Percentiles rank a stretch among this genome's conserved stretches.
Conservation (phyloP, 768 basidiomycete species). For the Rhizopogon vesiculosus region DNA sequence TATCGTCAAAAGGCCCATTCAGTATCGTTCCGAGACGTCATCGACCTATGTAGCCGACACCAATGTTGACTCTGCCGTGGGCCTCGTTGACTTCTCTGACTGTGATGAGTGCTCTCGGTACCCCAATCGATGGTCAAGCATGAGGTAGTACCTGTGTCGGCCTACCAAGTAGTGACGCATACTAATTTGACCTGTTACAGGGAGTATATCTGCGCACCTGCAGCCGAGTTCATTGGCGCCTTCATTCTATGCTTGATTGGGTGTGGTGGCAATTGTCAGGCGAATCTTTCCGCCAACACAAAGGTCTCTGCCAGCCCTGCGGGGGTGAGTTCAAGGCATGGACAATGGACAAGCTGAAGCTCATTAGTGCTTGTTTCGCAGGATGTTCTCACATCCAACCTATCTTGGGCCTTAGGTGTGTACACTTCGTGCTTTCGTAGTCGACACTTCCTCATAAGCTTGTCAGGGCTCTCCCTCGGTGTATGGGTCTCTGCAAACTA, state of each 20-base stretch:
- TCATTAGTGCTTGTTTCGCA: slow-evolving; percentile 14
- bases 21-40: slow-evolving; percentile 15
- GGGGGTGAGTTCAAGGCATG: slow-evolving; percentile 37
- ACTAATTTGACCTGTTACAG: slow-evolving; percentile 16
- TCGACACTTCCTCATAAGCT: background rate
- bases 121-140: slow-evolving; percentile 45
- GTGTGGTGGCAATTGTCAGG: slow-evolving; percentile 48
- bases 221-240: slow-evolving; percentile 52
- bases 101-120: slow-evolving; percentile 32
- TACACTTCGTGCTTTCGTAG: background rate
- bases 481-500: slow-evolving; percentile 64
- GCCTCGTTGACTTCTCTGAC: slow-evolving; percentile 16
- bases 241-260: slow-evolving; percentile 52
- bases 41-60: slow-evolving; percentile 3
- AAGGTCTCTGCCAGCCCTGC: slow-evolving; percentile 36
- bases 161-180: background rate
- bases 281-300: slow-evolving; percentile 38
- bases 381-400: slow-evolving; percentile 44
- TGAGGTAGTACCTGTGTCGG: slow-evolving; percentile 33
- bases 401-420: slow-evolving; percentile 51
- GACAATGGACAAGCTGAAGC: background rate
- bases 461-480: slow-evolving; percentile 48
- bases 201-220: slow-evolving; percentile 41
- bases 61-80: background rate
- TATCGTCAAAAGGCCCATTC: slow-evolving; percentile 9